phyloP scores from a whole-genome alignment of 2,329 filamentous ascomycete species.

The Chaetomium sp. region DNA sequence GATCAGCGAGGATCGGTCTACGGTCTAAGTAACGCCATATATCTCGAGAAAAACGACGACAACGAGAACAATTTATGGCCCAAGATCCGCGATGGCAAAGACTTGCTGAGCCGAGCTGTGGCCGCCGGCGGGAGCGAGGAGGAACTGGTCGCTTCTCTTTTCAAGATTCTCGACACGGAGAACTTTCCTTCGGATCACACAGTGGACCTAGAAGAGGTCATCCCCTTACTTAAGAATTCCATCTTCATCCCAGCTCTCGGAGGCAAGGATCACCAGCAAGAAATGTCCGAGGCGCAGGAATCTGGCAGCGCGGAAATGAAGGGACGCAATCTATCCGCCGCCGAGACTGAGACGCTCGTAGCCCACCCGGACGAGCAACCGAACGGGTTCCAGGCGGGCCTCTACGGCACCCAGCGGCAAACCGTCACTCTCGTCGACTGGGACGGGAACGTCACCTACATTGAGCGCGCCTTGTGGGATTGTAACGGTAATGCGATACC shows the following conservation, averaged over 20 bases:
- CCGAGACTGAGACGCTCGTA: conserved; percentile 41
- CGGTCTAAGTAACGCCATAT: conserved; percentile 65
- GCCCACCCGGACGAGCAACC: conserved; percentile 43
- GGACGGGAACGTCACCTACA: conserved; percentile 62
- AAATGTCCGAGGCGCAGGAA: conserved; percentile 48
- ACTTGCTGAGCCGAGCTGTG: conserved; percentile 49
- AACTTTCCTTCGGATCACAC: conserved; percentile 52
- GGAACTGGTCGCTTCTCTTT: conserved; percentile 54
- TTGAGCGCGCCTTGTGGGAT: conserved; percentile 63
- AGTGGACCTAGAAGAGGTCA: conserved; percentile 56
- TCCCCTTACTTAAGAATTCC: conserved; percentile 58
- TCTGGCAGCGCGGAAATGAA: conserved; percentile 41
- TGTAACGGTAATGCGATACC: conserved; percentile 56
- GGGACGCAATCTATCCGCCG: conserved; percentile 37
- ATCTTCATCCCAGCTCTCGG: conserved; percentile 64
- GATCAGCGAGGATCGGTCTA: conserved; percentile 55
- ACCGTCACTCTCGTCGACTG: conserved; percentile 64
- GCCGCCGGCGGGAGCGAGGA: conserved; percentile 50
- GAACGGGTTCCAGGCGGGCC: conserved; percentile 56
- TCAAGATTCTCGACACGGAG: conserved; percentile 58
- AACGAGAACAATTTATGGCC: conserved; percentile 50
- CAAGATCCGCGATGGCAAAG: conserved; percentile 59
- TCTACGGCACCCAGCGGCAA: conserved; percentile 68
- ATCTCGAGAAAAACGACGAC: conserved; percentile 49
- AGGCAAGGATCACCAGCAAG: conserved; percentile 48